phyloP scores from a whole-genome alignment of 1,284 basidiomycete species.

The Chondrostereum purpureum region DNA sequence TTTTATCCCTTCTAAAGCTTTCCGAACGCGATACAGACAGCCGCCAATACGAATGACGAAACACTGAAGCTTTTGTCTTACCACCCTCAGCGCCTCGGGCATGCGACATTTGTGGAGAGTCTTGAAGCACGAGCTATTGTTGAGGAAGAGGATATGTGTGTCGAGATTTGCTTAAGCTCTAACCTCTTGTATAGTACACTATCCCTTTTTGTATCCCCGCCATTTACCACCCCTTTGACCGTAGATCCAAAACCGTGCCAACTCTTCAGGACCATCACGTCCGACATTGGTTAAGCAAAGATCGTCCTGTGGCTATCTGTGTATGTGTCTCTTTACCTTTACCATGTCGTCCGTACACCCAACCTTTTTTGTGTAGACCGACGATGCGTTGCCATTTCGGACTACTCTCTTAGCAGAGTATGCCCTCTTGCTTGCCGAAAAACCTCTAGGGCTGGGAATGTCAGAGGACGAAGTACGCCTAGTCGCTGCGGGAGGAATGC shows the following conservation, averaged over 20 bases:
- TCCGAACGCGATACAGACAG: conserved; percentile 30
- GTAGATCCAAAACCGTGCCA: conserved; percentile 65
- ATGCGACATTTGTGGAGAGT: conserved; percentile 74
- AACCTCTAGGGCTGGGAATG: conserved; percentile 65
- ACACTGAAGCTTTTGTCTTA: conserved; percentile 59
- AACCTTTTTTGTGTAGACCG: conserved; percentile 49
- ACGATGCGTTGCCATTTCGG: conserved; percentile 72
- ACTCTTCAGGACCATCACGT: conserved; percentile 68
- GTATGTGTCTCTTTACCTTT: conserved; percentile 38
- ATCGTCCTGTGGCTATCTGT: conserved; percentile 71
- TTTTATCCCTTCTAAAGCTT: background rate
- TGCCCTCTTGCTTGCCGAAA: conserved; percentile 62
- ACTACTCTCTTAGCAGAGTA: conserved; percentile 71
- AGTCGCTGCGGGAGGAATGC: conserved; percentile 39
- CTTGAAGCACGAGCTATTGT: conserved; percentile 52
- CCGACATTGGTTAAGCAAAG: conserved; percentile 51
- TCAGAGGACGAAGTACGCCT: conserved; percentile 46
- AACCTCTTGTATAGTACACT: conserved; percentile 57
- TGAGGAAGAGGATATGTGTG: conserved; percentile 45
- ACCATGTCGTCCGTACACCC: conserved; percentile 1
- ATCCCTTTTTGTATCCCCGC: conserved; percentile 1
- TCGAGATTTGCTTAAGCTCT: conserved; percentile 79
- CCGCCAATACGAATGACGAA: conserved; percentile 46
- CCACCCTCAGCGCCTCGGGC: conserved; percentile 66
- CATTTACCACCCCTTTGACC: background rate